Conservation (phyloP, 1,284 basidiomycete species). For the Irpex sp. region DNA sequence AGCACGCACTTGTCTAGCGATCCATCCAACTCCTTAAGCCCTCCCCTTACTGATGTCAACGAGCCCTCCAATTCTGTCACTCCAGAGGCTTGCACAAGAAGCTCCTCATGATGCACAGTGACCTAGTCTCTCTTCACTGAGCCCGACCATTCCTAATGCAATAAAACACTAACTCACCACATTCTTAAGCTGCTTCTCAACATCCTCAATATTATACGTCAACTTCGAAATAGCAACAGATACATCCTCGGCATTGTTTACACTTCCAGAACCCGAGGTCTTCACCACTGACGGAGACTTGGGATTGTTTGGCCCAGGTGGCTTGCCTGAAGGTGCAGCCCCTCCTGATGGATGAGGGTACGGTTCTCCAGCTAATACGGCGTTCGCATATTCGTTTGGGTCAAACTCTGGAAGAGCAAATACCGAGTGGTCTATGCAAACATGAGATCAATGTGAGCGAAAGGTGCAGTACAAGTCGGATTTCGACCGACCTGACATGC, state of each 20-base stretch:
- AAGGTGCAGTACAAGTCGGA: background rate
- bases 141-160: background rate
- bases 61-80: constrained; percentile 63
- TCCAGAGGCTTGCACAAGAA: constrained; percentile 69
- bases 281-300: background rate
- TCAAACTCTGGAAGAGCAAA: constrained; percentile 75
- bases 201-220: constrained; percentile 82
- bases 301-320: background rate
- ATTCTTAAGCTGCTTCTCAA: constrained; percentile 81
- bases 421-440: constrained; percentile 54
- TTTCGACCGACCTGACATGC: constrained; percentile 7
- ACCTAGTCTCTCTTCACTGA: constrained; percentile 37
- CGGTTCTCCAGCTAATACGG: constrained; percentile 75
- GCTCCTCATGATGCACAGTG: constrained; percentile 67
- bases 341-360: constrained; percentile 41
- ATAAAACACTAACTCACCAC: constrained; percentile 51
- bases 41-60: constrained; percentile 56
- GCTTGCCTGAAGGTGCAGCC: background rate
- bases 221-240: constrained; percentile 83
- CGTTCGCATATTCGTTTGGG: constrained; percentile 85
- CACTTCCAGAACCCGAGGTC: background rate
- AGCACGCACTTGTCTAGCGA: constrained; percentile 65
- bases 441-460: background rate
- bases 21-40: constrained; percentile 63
- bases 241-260: constrained; percentile 58